phyloP scores from a whole-genome alignment of 2,329 filamentous ascomycete genomes.

The Aphanocladium album region DNA sequence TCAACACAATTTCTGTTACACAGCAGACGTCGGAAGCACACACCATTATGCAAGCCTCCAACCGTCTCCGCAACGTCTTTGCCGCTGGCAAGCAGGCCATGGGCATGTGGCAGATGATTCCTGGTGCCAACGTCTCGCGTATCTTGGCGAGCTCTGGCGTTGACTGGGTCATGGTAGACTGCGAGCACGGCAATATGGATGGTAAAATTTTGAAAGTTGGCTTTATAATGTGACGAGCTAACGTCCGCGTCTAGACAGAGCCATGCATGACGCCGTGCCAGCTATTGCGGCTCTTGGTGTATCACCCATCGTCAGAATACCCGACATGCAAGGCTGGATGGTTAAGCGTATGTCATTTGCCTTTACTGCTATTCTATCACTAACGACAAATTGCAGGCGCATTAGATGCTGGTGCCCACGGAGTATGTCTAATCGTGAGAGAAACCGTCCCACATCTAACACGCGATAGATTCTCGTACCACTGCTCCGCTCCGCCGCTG shows the following conservation, averaged over 20 bases:
- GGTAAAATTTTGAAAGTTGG: conserved; percentile 23
- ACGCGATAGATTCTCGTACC: conserved; percentile 41
- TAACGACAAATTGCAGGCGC: conserved; percentile 20
- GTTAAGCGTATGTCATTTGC: conserved; percentile 48
- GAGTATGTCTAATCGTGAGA: conserved; percentile 29
- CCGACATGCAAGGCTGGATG: conserved; percentile 51
- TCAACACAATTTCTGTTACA: no score
- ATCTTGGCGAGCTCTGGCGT: conserved; percentile 56
- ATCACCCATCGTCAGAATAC: conserved; percentile 50
- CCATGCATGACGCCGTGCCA: conserved; percentile 50
- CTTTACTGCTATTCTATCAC: background rate
- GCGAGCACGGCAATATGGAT: conserved; percentile 49
- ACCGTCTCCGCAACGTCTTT: conserved; percentile 46
- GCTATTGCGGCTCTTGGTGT: conserved; percentile 49
- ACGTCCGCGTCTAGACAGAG: conserved; percentile 30
- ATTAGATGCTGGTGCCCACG: conserved; percentile 43
- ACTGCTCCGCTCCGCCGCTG: conserved; percentile 37
- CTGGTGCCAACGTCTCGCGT: conserved; percentile 54
- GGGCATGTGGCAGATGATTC: conserved; percentile 61
- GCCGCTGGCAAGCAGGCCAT: conserved; percentile 43
- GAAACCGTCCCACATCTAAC: background rate
- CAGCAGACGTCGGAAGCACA: background rate
- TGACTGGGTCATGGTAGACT: conserved; percentile 61
- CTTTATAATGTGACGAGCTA: background rate
- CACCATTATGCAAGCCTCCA: conserved; percentile 37